A percentile compares a stretch with the other conserved stretches of the same genome.
phyloP scores from a whole-genome alignment of 805 yeast species.

The Ogataea trehalophila region DNA sequence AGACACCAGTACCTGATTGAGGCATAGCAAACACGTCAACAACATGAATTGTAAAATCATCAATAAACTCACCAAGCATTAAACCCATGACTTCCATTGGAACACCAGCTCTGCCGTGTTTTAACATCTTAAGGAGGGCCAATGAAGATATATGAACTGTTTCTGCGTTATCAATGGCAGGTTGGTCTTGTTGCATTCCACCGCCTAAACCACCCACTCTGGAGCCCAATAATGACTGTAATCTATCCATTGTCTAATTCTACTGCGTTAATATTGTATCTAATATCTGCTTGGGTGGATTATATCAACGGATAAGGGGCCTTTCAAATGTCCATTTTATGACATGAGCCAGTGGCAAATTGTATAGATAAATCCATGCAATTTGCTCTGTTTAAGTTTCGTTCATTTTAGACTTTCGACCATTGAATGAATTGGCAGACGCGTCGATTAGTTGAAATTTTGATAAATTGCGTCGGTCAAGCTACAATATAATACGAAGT shows the following conservation, averaged over 20 bases:
- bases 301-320: not conserved
- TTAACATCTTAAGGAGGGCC: slow-evolving; percentile 92
- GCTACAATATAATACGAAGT: too few relatives aligned
- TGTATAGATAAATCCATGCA: too few relatives aligned
- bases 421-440: too few relatives aligned
- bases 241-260: slow-evolving; percentile 25
- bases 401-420: too few relatives aligned
- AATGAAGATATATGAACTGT: slow-evolving; percentile 94
- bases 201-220: slow-evolving; percentile 31
- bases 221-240: slow-evolving; percentile 30
- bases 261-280: not conserved
- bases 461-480: too few relatives aligned
- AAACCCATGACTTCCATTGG: slow-evolving; percentile 90
- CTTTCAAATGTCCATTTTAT: not conserved
- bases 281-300: not conserved
- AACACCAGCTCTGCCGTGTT: slow-evolving; percentile 91
- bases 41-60: slow-evolving; percentile 94
- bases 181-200: slow-evolving; percentile 50
- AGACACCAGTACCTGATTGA: slow-evolving; percentile 92
- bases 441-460: too few relatives aligned
- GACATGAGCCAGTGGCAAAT: too few relatives aligned
- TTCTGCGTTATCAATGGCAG: slow-evolving; percentile 90
- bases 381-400: too few relatives aligned
- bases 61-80: slow-evolving; percentile 97
- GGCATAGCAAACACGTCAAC: slow-evolving; percentile 99